phyloP scores from a whole-genome alignment of 192 early-diverging fungal genomes.

The Glomus cerebriforme region DNA sequence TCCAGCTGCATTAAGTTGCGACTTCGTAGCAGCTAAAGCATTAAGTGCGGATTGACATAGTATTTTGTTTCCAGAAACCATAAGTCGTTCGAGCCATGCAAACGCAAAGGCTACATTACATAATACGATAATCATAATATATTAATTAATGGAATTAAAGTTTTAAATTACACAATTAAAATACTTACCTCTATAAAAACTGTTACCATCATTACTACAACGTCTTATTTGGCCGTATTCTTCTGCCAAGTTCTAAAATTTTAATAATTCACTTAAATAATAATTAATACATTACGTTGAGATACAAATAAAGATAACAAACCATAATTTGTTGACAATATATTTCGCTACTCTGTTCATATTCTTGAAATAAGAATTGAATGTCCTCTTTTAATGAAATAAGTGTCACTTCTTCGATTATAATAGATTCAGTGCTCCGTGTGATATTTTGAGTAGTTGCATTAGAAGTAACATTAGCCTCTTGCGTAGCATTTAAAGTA shows the following conservation, averaged over 20 bases:
- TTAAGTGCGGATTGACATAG: slow-evolving; percentile 36
- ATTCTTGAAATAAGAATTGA: slow-evolving; percentile 49
- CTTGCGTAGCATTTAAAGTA: too few relatives aligned
- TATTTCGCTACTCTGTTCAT: slow-evolving; percentile 45
- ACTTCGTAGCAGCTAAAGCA: slow-evolving; percentile 44
- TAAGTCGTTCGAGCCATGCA: slow-evolving; percentile 61
- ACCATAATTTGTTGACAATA: slow-evolving; percentile 56
- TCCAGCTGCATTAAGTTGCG: slow-evolving; percentile 44
- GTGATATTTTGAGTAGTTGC: neutral
- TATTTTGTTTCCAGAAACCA: slow-evolving; percentile 35
- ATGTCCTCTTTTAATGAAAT: slow-evolving; percentile 49
- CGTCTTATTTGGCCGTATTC: slow-evolving; percentile 51
- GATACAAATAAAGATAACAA: slow-evolving; percentile 7
- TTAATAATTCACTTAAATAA: neutral
- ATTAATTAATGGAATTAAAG: neutral
- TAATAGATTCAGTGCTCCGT: slow-evolving; percentile 38
- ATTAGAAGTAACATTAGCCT: too few relatives aligned
- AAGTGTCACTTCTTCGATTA: slow-evolving; percentile 61
- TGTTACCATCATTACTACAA: slow-evolving; percentile 65
- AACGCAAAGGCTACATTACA: slow-evolving; percentile 56
- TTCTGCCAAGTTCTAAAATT: slow-evolving; percentile 46
- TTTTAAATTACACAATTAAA: neutral
- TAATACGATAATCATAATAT: neutral
- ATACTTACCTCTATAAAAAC: slow-evolving; percentile 60
- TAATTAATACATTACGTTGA: neutral